Conservation (phyloP, 1,284 basidiomycete genomes). For the Rhodotorula sp. region DNA sequence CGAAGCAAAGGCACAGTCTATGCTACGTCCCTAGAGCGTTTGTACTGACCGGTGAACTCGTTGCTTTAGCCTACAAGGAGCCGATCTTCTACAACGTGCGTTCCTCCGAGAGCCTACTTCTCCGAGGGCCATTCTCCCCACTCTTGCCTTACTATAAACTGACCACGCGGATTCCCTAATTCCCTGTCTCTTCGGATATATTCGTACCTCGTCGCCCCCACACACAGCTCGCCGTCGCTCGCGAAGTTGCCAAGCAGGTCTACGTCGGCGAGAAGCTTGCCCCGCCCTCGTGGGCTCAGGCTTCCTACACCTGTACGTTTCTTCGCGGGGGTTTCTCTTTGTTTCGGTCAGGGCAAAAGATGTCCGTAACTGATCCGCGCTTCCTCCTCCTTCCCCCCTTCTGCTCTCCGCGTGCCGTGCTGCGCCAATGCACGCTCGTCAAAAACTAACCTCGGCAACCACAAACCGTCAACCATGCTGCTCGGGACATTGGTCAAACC, state of each 20-base stretch:
- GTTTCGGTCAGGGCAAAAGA: too few relatives aligned
- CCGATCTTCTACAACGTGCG: constrained; percentile 75
- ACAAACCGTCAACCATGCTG: too few relatives aligned
- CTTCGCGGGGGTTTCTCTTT: too few relatives aligned
- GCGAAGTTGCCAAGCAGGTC: constrained; percentile 83
- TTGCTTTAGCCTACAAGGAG: constrained; percentile 67
- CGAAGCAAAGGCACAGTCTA: too few relatives aligned
- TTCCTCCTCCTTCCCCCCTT: neutral
- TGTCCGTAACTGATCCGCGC: too few relatives aligned
- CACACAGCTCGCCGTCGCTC: constrained; percentile 60
- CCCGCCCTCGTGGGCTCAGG: constrained; percentile 67
- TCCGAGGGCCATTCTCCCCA: neutral
- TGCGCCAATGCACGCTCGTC: neutral
- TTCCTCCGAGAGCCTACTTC: neutral
- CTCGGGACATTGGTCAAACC: too few relatives aligned
- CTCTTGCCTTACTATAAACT: too few relatives aligned
- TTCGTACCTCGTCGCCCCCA: constrained; percentile 35
- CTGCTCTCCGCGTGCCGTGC: neutral
- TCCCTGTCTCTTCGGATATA: constrained; percentile 21
- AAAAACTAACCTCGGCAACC: too few relatives aligned
- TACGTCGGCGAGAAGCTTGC: constrained; percentile 84
- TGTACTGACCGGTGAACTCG: neutral
- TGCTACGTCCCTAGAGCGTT: neutral
- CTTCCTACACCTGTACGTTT: constrained; percentile 57
- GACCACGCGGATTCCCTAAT: neutral